Conservation (phyloP, 73 alveolate genomes). For the Blepharisma stoltei region DNA sequence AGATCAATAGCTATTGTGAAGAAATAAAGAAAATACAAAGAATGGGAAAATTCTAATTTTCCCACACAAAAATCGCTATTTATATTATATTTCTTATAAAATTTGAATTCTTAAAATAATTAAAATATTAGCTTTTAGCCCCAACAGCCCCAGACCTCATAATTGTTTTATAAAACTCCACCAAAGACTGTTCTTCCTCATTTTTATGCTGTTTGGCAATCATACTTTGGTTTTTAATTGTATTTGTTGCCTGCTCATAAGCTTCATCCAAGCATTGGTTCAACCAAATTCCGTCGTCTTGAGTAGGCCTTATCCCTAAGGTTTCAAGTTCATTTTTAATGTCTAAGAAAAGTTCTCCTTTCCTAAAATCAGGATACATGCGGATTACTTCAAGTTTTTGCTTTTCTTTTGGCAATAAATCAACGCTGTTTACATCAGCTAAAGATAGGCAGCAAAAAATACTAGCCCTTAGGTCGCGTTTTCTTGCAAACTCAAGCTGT, state of each 20-base stretch:
- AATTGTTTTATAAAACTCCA: slow-evolving; percentile 51
- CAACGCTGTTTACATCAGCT: slow-evolving; percentile 90
- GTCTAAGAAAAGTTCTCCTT: slow-evolving; percentile 95
- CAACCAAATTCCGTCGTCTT: slow-evolving; percentile 93
- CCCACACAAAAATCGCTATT: too few species aligned
- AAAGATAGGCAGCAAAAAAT: slow-evolving; percentile 85
- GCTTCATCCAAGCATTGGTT: slow-evolving; percentile 91
- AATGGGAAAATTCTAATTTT: too few species aligned
- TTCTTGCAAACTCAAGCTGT: slow-evolving; percentile 70
- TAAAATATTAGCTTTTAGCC: too few species aligned
- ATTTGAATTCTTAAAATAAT: too few species aligned
- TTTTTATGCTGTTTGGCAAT: slow-evolving; percentile 57
- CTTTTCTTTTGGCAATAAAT: slow-evolving; percentile 84
- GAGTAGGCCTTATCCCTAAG: slow-evolving; percentile 79
- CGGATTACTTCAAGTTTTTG: slow-evolving; percentile 90
- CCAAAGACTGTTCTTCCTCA: slow-evolving; percentile 44
- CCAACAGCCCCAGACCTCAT: not conserved
- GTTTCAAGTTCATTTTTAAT: slow-evolving; percentile 85
- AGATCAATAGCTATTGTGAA: too few species aligned
- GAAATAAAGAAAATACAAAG: too few species aligned
- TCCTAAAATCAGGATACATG: slow-evolving; percentile 92
- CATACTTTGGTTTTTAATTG: slow-evolving; percentile 46
- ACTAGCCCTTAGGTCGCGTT: slow-evolving; percentile 88
- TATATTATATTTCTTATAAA: too few species aligned
- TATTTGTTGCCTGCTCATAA: slow-evolving; percentile 81